These are phyloP conservation scores for Austroboletus novae-zelandiae DNA, from an alignment of 1,284 basidiomycete genomes.

Conservation along the genomic window DNA sequence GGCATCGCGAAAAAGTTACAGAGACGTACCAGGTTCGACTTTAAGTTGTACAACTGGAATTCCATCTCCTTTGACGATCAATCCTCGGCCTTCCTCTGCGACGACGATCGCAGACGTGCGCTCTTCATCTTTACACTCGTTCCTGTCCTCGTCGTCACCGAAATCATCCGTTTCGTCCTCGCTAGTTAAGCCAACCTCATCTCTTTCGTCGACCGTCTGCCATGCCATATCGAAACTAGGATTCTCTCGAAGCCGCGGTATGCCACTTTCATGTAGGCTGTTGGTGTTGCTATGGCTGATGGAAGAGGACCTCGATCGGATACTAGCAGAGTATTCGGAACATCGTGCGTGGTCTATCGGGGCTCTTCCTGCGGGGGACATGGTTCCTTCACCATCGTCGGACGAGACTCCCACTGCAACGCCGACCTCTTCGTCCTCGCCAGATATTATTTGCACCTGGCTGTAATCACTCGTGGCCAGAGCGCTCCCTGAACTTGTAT, in stretches of 20 bases:
- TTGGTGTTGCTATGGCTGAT: conserved; percentile 48
- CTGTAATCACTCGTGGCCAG: conserved; percentile 57
- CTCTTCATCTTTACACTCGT: conserved; percentile 57
- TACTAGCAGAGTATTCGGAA: conserved; percentile 64
- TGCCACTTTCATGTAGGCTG: conserved; percentile 41
- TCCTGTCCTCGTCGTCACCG: conserved; percentile 50
- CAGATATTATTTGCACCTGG: conserved; percentile 63
- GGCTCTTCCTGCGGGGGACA: conserved; percentile 40
- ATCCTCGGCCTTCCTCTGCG: conserved; percentile 77
- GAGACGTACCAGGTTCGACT: conserved; percentile 63
- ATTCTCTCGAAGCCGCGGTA: conserved; percentile 53
- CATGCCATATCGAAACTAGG: conserved; percentile 72
- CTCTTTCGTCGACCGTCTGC: conserved; percentile 70
- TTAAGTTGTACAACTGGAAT: conserved; percentile 59
- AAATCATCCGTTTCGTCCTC: conserved; percentile 76
- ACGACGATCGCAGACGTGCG: conserved; percentile 72
- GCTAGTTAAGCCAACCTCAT: conserved; percentile 63
- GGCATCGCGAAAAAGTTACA: background rate
- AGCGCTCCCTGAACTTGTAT: conserved; percentile 64
- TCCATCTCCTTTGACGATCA: conserved; percentile 72
- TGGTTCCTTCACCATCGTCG: conserved; percentile 53
- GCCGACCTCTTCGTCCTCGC: conserved; percentile 52
- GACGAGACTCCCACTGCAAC: conserved; percentile 57
- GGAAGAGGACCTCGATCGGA: conserved; percentile 68
- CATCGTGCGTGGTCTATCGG: conserved; percentile 60